Conservation (phyloP, 2,329 filamentous ascomycete species). For the Cladosporium sp. region DNA sequence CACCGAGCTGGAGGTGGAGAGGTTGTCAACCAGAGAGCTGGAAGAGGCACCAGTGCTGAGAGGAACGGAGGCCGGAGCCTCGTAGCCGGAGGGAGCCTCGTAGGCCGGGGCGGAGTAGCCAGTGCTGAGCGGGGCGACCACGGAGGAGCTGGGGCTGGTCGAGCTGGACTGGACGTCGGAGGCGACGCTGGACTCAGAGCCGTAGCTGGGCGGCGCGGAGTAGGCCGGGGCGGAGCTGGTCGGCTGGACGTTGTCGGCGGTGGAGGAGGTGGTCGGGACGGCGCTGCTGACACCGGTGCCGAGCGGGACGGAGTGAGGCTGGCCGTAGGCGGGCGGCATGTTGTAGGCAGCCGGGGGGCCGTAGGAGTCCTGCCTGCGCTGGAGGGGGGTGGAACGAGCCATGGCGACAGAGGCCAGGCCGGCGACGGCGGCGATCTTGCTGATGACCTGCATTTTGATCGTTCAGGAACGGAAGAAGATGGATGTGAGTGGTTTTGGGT, state of each 20-base stretch:
- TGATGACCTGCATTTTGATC: slow-evolving; percentile 22
- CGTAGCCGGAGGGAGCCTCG: slow-evolving; percentile 8
- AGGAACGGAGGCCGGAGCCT: slow-evolving; percentile 8
- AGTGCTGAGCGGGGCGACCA: background rate
- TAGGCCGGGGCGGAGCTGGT: slow-evolving; percentile 8
- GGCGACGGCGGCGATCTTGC: slow-evolving; percentile 26
- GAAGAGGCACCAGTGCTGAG: slow-evolving; percentile 10
- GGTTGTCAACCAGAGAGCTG: slow-evolving; percentile 11
- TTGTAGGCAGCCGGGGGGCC: slow-evolving; percentile 16
- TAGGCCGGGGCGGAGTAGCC: slow-evolving; percentile 6
- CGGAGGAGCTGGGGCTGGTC: slow-evolving; percentile 3
- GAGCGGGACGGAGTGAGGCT: slow-evolving; percentile 9
- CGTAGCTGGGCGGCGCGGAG: background rate
- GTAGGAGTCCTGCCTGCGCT: slow-evolving; percentile 12
- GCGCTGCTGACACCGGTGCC: slow-evolving; percentile 11
- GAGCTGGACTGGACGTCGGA: slow-evolving; percentile 11
- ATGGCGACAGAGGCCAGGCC: slow-evolving; percentile 24
- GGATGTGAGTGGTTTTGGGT: slow-evolving; percentile 13
- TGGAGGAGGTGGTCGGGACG: slow-evolving; percentile 10
- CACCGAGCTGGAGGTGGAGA: slow-evolving; percentile 1
- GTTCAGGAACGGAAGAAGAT: slow-evolving; percentile 8
- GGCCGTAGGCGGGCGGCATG: slow-evolving; percentile 11
- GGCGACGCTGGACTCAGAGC: slow-evolving; percentile 7
- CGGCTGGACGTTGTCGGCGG: slow-evolving; percentile 12
- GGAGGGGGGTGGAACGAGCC: slow-evolving; percentile 13